Conservation (phyloP, 345 rosid species). For the Salix purpurea region DNA sequence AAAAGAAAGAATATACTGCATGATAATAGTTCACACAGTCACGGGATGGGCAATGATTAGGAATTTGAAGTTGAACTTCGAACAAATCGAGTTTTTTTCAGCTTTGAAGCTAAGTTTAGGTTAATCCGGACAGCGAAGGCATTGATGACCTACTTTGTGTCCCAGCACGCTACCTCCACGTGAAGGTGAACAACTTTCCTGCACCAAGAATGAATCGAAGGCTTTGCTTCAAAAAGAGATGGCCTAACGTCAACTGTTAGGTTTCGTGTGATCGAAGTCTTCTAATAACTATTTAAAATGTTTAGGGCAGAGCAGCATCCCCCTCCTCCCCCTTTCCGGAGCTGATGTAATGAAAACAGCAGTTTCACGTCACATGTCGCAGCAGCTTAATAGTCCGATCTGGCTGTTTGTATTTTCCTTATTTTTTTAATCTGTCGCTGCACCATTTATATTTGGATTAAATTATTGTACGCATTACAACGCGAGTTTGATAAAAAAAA, state of each 20-base stretch:
- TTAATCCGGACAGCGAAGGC: background rate
- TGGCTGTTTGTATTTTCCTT: background rate
- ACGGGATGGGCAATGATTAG: background rate
- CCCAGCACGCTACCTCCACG: conserved; percentile 11
- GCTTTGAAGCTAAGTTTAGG: background rate
- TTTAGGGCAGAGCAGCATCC: background rate
- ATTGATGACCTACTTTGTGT: background rate
- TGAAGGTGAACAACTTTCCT: background rate
- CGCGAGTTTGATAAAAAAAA: too few species aligned
- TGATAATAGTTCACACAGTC: background rate
- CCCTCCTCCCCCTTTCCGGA: background rate
- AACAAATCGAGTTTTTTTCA: background rate
- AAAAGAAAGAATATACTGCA: background rate
- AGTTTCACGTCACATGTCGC: background rate
- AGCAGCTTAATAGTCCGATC: background rate
- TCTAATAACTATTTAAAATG: background rate
- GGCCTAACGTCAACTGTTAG: background rate
- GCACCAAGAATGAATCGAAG: background rate
- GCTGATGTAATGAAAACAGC: background rate
- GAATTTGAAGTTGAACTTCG: background rate
- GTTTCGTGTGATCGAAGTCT: conserved; percentile 3
- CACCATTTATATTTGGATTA: background rate
- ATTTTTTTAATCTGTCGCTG: background rate
- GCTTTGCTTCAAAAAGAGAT: background rate
- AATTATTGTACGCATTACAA: too few species aligned